These are phyloP conservation scores for Aspergillus sp. DNA, from an alignment of 2,329 filamentous ascomycete species.

Conservation along the genomic window DNA sequence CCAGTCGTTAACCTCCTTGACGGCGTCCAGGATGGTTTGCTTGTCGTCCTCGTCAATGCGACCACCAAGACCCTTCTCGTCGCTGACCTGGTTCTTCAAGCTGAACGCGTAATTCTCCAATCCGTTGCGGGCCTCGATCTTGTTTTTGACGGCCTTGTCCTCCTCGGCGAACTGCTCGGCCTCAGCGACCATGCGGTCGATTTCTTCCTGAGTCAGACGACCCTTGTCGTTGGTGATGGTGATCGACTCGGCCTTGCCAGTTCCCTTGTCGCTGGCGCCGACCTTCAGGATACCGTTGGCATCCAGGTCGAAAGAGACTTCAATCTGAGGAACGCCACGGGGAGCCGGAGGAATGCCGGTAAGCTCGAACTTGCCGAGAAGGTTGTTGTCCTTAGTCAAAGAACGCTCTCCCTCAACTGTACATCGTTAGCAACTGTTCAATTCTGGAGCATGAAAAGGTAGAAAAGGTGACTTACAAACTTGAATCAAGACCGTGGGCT, in stretches of 20 bases:
- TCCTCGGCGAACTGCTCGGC: conserved; percentile 98
- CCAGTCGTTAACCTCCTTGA: conserved; percentile 97
- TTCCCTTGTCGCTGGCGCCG: conserved; percentile 93
- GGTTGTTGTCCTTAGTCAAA: conserved; percentile 95
- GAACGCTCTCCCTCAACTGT: conserved; percentile 76
- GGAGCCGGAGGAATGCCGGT: conserved; percentile 92
- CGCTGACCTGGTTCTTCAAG: conserved; percentile 98
- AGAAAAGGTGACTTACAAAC: conserved; percentile 50
- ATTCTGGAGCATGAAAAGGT: neutral
- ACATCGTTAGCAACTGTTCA: conserved; percentile 13
- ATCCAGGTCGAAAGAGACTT: conserved; percentile 95
- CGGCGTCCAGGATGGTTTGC: conserved; percentile 87
- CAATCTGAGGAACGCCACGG: conserved; percentile 94
- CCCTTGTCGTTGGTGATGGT: conserved; percentile 99
- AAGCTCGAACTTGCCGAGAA: conserved; percentile 96
- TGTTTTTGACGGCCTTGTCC: conserved; percentile 95
- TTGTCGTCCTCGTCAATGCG: conserved; percentile 99
- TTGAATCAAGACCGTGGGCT: conserved; percentile 90
- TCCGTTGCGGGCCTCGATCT: conserved; percentile 91
- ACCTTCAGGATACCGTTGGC: conserved; percentile 99
- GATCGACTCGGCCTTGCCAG: conserved; percentile 93
- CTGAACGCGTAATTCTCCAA: conserved; percentile 99
- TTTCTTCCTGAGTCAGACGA: conserved; percentile 90
- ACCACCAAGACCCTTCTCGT: conserved; percentile 91
- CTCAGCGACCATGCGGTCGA: conserved; percentile 97